Conservation (phyloP, 1,284 basidiomycete genomes). For the Takashimella koratensis region DNA sequence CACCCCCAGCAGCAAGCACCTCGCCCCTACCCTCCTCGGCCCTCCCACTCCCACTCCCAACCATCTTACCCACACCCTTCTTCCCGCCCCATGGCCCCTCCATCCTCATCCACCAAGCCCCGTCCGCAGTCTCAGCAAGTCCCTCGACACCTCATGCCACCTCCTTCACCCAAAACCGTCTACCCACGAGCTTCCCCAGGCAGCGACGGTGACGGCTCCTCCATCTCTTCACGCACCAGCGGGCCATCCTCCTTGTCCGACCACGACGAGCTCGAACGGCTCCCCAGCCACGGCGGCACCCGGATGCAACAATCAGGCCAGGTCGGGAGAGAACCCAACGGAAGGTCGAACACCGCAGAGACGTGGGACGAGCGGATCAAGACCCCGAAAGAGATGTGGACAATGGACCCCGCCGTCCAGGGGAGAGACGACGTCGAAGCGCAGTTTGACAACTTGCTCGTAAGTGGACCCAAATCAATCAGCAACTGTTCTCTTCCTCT, state of each 20-base stretch:
- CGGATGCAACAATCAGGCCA: no score
- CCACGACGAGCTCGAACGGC: background rate
- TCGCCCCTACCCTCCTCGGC: conserved; percentile 15
- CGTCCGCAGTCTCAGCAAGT: no score
- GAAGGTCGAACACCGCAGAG: background rate
- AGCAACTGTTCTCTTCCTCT: no score
- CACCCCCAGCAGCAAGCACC: conserved; percentile 1
- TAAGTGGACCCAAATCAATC: conserved; percentile 20
- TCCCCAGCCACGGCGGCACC: background rate
- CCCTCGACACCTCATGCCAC: conserved; percentile 1
- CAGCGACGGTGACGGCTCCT: background rate
- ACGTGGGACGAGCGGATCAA: conserved; percentile 12
- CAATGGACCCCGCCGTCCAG: conserved; percentile 2
- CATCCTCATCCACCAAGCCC: background rate
- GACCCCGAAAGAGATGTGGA: conserved; percentile 4
- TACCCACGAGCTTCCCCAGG: background rate
- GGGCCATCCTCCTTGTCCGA: conserved; percentile 3
- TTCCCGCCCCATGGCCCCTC: conserved; percentile 25
- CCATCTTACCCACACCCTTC: conserved; percentile 13
- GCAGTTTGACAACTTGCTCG: conserved; percentile 40
- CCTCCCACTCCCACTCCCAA: conserved; percentile 9
- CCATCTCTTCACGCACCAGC: background rate
- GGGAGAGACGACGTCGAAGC: conserved; percentile 27
- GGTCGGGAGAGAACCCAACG: background rate
- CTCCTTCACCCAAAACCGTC: conserved; percentile 9